These are phyloP conservation scores for Diaporthe citriasiana DNA, from an alignment of 2,329 filamentous ascomycete species.

Conservation along the genomic window DNA sequence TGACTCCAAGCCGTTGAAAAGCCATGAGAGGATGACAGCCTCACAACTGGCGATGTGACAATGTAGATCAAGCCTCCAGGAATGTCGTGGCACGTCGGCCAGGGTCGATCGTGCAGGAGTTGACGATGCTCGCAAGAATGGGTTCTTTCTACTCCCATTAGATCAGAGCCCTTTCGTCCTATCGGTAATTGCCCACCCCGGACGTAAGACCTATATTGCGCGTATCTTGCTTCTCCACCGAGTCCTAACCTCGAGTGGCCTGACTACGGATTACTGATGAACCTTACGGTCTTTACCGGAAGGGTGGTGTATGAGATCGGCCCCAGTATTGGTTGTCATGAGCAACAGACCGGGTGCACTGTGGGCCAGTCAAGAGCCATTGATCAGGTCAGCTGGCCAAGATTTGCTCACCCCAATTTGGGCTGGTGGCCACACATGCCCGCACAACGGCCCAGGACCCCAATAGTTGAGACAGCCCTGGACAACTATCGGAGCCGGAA, in stretches of 20 bases:
- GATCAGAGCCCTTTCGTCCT: background rate
- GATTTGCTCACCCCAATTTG: background rate
- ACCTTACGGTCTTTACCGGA: background rate
- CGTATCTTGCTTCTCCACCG: background rate
- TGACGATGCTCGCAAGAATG: background rate
- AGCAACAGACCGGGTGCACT: background rate
- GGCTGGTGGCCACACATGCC: background rate
- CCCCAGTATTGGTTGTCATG: background rate
- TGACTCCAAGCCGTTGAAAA: background rate
- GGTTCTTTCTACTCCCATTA: background rate
- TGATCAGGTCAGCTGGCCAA: conserved; percentile 4
- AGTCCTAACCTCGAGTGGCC: background rate
- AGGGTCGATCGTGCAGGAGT: background rate
- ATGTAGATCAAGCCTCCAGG: background rate
- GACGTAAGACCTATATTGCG: background rate
- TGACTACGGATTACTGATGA: background rate
- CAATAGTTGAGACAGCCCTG: background rate
- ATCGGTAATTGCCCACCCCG: background rate
- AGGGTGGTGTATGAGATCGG: background rate
- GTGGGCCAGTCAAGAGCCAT: conserved; percentile 5
- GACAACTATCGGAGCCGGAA: background rate
- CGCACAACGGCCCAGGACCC: background rate
- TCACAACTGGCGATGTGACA: background rate
- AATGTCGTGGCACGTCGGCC: background rate
- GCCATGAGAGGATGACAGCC: background rate